Conservation (phyloP, 2,329 filamentous ascomycete genomes). For the Verticillium isaacii region DNA sequence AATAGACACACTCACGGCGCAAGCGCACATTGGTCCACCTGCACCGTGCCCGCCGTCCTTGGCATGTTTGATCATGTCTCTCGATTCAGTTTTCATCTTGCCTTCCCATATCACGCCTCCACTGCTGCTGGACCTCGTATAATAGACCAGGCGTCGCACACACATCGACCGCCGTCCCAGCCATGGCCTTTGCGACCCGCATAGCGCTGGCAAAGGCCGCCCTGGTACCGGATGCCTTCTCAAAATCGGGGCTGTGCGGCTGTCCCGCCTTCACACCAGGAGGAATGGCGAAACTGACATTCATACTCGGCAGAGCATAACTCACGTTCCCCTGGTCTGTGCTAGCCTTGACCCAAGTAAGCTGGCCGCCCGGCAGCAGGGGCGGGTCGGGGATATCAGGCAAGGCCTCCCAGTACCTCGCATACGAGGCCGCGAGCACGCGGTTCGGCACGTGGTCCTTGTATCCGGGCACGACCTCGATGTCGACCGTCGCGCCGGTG, state of each 20-base stretch:
- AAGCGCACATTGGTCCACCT: not conserved
- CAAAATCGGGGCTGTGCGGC: slow-evolving; percentile 17
- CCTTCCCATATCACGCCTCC: slow-evolving; percentile 7
- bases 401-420: slow-evolving; percentile 36
- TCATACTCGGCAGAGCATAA: slow-evolving; percentile 52
- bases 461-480: slow-evolving; percentile 39
- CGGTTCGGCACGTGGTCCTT: slow-evolving; percentile 51
- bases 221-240: slow-evolving; percentile 14
- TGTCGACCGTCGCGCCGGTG: slow-evolving; percentile 41
- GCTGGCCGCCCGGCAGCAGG: slow-evolving; percentile 27
- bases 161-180: slow-evolving; percentile 16
- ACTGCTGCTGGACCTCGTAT: slow-evolving; percentile 15
- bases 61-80: not conserved
- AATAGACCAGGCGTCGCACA: slow-evolving; percentile 14
- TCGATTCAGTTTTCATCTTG: not conserved
- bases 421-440: slow-evolving; percentile 40
- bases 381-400: slow-evolving; percentile 20
- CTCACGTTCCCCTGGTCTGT: slow-evolving; percentile 58
- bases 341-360: slow-evolving; percentile 46
- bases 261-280: slow-evolving; percentile 22
- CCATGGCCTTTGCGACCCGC: slow-evolving; percentile 17
- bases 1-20: slow-evolving; percentile 1
- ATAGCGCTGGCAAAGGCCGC: slow-evolving; percentile 16
- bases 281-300: slow-evolving; percentile 45
- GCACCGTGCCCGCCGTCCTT: not conserved